These are phyloP conservation scores for Penicillium sp. DNA, from an alignment of 2,329 filamentous ascomycete species.

Conservation along the genomic window DNA sequence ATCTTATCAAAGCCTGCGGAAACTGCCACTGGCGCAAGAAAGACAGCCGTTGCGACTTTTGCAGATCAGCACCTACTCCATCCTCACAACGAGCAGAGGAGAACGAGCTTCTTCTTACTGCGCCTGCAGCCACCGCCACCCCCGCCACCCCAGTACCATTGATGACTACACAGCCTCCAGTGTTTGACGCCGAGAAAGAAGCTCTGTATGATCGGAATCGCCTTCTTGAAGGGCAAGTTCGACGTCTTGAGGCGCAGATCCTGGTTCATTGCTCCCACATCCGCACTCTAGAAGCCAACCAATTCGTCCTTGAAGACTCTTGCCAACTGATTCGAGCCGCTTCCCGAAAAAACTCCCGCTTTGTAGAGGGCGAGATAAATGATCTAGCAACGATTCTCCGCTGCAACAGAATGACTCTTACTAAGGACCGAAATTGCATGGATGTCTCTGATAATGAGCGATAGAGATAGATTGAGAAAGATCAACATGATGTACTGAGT, in stretches of 20 bases:
- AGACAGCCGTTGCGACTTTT: background rate
- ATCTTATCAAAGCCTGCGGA: background rate
- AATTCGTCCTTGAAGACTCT: background rate
- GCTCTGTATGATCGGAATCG: background rate
- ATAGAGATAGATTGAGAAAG: background rate
- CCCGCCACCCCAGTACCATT: no score
- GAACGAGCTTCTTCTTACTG: no score
- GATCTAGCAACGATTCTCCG: background rate
- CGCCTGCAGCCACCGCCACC: no score
- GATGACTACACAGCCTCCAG: background rate
- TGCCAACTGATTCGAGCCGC: background rate
- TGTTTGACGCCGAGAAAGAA: background rate
- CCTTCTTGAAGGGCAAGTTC: background rate
- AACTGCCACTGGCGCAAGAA: background rate
- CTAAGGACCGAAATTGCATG: background rate
- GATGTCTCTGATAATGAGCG: background rate
- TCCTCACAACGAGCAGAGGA: background rate
- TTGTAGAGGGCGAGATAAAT: background rate
- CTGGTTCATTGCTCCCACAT: background rate
- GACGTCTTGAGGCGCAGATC: background rate
- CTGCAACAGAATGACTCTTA: background rate
- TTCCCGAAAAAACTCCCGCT: background rate
- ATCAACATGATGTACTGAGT: background rate
- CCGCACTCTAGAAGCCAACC: background rate
- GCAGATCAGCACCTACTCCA: background rate